These are phyloP conservation scores for Ceratopteris richardii DNA, from an alignment of 75 land plant species.

Conservation along the genomic window DNA sequence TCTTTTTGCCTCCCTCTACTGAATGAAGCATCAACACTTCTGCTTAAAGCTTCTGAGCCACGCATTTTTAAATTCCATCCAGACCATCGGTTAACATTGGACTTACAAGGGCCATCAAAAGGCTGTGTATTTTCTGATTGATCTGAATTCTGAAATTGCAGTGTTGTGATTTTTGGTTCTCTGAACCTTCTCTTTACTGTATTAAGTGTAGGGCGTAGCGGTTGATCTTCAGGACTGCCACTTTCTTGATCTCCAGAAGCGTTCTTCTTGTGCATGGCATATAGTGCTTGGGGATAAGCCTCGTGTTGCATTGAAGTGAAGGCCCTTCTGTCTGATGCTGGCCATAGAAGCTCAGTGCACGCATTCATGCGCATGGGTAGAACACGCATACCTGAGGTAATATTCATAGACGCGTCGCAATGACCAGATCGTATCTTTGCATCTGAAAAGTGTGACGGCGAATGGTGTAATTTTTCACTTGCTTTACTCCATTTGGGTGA, in stretches of 20 bases:
- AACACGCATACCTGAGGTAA: no score
- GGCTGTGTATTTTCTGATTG: constrained; percentile 31
- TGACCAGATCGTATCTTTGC: neutral
- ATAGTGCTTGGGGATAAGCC: no score
- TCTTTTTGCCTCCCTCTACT: constrained; percentile 17
- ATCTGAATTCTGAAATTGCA: constrained; percentile 17
- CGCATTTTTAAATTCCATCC: constrained; percentile 21
- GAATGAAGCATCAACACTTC: constrained; percentile 19
- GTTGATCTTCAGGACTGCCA: constrained; percentile 11
- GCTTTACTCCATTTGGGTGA: neutral
- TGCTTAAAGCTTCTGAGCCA: constrained; percentile 14
- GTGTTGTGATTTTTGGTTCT: constrained; percentile 13
- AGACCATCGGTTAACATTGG: constrained; percentile 28
- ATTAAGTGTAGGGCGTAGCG: constrained; percentile 27
- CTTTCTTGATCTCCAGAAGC: neutral
- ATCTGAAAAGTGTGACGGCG: neutral
- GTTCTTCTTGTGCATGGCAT: neutral
- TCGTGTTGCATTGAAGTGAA: no score
- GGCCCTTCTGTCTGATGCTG: no score
- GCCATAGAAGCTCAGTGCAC: no score
- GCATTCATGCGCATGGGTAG: no score
- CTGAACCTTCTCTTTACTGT: constrained; percentile 13
- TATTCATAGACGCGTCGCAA: no score
- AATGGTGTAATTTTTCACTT: neutral
- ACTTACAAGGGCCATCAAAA: constrained; percentile 10